These are phyloP conservation scores for Podaxis sp. DNA, from an alignment of 768 basidiomycete genomes.

Conservation along the genomic window DNA sequence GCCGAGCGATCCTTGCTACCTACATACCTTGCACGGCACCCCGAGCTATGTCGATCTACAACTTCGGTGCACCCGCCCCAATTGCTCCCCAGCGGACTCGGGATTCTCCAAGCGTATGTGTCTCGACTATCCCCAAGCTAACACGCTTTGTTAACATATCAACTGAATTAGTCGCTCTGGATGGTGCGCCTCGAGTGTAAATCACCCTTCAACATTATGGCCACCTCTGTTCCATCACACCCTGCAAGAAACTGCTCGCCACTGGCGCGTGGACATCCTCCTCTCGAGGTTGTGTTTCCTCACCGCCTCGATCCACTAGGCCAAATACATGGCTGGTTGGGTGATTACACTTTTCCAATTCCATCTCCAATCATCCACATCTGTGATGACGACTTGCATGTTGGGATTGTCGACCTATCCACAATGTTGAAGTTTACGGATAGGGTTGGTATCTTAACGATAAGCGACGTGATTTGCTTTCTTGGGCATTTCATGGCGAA, in stretches of 20 bases:
- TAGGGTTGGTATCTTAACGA: not conserved
- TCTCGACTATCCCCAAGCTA: not conserved
- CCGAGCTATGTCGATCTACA: not conserved
- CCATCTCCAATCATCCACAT: not conserved
- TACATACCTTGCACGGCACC: not conserved
- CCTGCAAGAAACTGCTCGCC: not conserved
- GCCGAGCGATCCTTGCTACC: not conserved
- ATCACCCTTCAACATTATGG: not conserved
- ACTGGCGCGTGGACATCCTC: not conserved
- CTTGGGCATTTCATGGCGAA: not conserved
- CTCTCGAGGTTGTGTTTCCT: not conserved
- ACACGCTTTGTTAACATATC: not conserved
- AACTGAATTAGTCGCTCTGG: not conserved
- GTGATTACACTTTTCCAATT: not conserved
- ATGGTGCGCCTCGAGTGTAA: not conserved
- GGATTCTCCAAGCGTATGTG: not conserved
- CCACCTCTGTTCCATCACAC: not conserved
- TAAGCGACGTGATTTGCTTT: not conserved
- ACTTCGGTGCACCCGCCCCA: not conserved
- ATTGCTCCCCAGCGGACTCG: not conserved
- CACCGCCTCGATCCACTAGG: not conserved
- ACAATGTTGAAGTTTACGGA: not conserved
- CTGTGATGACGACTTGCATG: not conserved
- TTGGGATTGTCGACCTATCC: not conserved
- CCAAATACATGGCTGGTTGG: not conserved